Conservation (phyloP, 768 basidiomycete species). For the Leccinum truebloodii region DNA sequence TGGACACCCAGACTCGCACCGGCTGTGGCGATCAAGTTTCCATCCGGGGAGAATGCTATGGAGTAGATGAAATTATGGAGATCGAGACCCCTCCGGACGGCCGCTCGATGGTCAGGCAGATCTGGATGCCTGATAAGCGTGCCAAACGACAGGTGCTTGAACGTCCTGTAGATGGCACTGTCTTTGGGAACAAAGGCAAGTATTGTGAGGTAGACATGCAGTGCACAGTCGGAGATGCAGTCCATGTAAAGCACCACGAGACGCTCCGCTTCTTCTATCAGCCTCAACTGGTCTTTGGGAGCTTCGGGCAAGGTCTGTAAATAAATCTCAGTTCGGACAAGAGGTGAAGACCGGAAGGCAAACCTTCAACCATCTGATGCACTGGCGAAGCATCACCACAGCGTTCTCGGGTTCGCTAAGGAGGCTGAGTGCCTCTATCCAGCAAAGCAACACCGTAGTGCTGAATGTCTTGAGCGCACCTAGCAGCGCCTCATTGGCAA, state of each 20-base stretch:
- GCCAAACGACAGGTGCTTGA: slow-evolving; percentile 9
- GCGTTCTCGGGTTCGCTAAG: slow-evolving; percentile 15
- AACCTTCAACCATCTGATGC: slow-evolving; percentile 17
- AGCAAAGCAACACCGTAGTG: slow-evolving; percentile 12
- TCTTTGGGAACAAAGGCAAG: slow-evolving; percentile 1
- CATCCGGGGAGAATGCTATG: slow-evolving; percentile 16
- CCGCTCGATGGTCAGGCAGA: neutral
- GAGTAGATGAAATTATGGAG: slow-evolving; percentile 15
- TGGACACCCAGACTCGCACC: slow-evolving; percentile 19
- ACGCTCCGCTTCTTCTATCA: slow-evolving; percentile 24
- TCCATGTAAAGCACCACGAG: slow-evolving; percentile 23
- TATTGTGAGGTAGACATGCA: slow-evolving; percentile 20
- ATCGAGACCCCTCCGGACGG: slow-evolving; percentile 1
- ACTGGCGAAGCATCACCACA: slow-evolving; percentile 17
- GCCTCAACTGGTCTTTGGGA: slow-evolving; percentile 6
- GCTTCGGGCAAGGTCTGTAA: slow-evolving; percentile 8
- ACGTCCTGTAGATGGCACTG: slow-evolving; percentile 9
- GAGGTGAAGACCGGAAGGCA: neutral
- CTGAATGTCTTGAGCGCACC: slow-evolving; percentile 7
- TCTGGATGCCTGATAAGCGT: neutral
- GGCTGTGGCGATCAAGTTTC: slow-evolving; percentile 19
- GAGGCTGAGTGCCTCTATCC: slow-evolving; percentile 19
- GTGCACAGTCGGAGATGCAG: slow-evolving; percentile 21
- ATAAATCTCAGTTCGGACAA: neutral
- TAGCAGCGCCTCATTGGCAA: slow-evolving; percentile 9